These are phyloP conservation scores for Sporobolomyces pararoseus DNA, from an alignment of 768 basidiomycete species.

Conservation along the genomic window DNA sequence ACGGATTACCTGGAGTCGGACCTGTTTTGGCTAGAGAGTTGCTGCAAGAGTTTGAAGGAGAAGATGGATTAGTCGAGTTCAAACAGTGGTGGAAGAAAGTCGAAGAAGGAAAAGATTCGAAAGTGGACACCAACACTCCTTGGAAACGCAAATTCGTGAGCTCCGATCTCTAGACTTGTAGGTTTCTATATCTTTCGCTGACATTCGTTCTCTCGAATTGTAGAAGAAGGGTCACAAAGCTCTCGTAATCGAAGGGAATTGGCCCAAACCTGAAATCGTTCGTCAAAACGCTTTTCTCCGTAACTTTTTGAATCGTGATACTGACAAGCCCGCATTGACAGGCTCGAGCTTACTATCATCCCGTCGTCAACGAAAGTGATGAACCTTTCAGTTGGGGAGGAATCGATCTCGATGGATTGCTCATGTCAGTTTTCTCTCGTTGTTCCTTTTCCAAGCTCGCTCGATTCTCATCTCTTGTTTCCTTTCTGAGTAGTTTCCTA, in stretches of 20 bases:
- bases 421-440: conserved; percentile 58
- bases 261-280: conserved; percentile 91
- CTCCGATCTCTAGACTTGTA: conserved; percentile 13
- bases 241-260: conserved; percentile 72
- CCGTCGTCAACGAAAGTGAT: conserved; percentile 81
- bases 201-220: background rate
- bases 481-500: conserved; percentile 20
- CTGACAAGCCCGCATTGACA: conserved; percentile 48
- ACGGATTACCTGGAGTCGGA: conserved; percentile 84
- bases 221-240: conserved; percentile 88
- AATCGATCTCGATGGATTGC: conserved; percentile 89
- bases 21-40: conserved; percentile 96
- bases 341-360: conserved; percentile 90
- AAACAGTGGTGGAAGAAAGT: conserved; percentile 92
- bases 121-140: conserved; percentile 60
- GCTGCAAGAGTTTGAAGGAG: conserved; percentile 84
- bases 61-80: conserved; percentile 72
- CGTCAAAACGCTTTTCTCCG: conserved; percentile 46
- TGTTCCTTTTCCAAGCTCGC: no score
- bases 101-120: conserved; percentile 78
- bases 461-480: background rate
- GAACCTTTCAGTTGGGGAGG: conserved; percentile 96
- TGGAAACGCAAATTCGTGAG: conserved; percentile 59
- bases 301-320: background rate
- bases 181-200: background rate